phyloP scores from a whole-genome alignment of 2,329 filamentous ascomycete genomes.

The Berkeleyomyces rouxiae region DNA sequence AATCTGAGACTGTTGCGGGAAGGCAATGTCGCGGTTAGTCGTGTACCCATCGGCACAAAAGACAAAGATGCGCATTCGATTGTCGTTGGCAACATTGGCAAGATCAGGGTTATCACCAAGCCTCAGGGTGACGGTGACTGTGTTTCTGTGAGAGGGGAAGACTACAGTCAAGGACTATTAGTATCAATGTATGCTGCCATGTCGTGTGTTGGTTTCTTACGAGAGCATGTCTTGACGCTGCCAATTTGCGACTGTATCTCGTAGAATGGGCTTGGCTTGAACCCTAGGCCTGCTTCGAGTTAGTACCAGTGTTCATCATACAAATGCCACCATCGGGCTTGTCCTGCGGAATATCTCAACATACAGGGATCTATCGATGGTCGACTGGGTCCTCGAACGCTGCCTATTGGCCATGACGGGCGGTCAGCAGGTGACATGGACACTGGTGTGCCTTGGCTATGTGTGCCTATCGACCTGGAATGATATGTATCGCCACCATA shows the following conservation, averaged over 20 bases:
- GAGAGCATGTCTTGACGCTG: constrained; percentile 49
- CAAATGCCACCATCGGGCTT: too few relatives aligned
- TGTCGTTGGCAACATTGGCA: constrained; percentile 40
- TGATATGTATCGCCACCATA: not conserved
- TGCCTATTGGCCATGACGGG: not conserved
- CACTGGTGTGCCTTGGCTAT: not conserved
- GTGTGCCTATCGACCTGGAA: not conserved
- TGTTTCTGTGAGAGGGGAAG: constrained; percentile 18
- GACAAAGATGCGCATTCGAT: constrained; percentile 57
- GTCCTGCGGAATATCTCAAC: not conserved
- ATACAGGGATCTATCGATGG: not conserved
- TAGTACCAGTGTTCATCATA: not conserved
- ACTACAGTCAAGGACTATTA: not conserved
- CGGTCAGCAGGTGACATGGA: not conserved
- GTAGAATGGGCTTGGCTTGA: constrained; percentile 76
- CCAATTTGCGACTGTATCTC: constrained; percentile 49
- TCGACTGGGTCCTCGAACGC: not conserved
- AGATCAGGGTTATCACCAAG: constrained; percentile 36
- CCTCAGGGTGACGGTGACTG: constrained; percentile 28
- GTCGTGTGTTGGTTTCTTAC: constrained; percentile 32
- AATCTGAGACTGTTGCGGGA: constrained; percentile 83
- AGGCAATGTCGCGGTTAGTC: constrained; percentile 60
- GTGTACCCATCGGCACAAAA: constrained; percentile 58
- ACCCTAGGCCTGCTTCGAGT: constrained; percentile 16
- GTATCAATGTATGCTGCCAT: not conserved